phyloP scores from a whole-genome alignment of 805 yeast species.

The Komagataella phaffii region DNA sequence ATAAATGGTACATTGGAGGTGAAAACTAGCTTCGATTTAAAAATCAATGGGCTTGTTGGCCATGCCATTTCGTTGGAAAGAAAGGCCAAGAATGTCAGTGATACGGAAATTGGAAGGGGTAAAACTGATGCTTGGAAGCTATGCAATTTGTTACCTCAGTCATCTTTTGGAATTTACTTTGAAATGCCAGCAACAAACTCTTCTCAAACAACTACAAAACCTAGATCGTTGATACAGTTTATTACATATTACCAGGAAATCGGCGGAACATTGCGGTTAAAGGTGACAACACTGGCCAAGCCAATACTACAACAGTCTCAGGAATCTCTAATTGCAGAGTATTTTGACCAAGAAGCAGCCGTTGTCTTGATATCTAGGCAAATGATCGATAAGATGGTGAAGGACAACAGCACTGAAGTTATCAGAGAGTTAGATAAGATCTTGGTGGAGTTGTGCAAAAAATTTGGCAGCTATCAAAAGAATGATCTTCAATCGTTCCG shows the following conservation, averaged over 20 bases:
- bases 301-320: constrained; percentile 27
- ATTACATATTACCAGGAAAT: constrained; percentile 51
- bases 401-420: constrained; percentile 22
- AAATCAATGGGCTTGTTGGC: constrained; percentile 48
- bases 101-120: constrained; percentile 29
- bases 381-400: constrained; percentile 28
- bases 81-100: constrained; percentile 20
- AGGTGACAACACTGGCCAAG: constrained; percentile 45
- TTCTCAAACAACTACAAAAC: constrained; percentile 16
- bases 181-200: constrained; percentile 23
- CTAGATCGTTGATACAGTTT: constrained; percentile 33
- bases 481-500: constrained; percentile 35
- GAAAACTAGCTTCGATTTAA: constrained; percentile 33
- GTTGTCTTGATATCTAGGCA: constrained; percentile 46
- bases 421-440: constrained; percentile 38
- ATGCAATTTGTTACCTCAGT: constrained; percentile 40
- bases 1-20: constrained; percentile 48
- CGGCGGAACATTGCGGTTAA: constrained; percentile 39
- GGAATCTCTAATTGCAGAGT: constrained; percentile 24
- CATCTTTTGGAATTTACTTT: constrained; percentile 44
- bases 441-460: constrained; percentile 30
- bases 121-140: constrained; percentile 48
- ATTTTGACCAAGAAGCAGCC: constrained; percentile 62
- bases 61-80: constrained; percentile 37
- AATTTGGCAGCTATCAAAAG: constrained; percentile 33